Conservation (phyloP, 2,329 filamentous ascomycete species). For the Phialophora expanda region DNA sequence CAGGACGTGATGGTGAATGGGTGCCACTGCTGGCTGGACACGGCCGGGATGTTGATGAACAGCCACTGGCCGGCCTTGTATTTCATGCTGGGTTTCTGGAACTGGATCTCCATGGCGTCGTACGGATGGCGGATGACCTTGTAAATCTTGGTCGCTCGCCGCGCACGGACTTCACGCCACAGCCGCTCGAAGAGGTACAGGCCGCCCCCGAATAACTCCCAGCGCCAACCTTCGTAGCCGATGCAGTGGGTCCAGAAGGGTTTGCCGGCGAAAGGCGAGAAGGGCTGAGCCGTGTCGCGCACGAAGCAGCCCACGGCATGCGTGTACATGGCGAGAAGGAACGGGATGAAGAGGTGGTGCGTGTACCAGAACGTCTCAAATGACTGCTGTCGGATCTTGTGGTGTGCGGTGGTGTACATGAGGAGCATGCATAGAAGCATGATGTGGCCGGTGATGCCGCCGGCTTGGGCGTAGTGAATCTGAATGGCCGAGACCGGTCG, state of each 20-base stretch:
- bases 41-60: conserved; percentile 88
- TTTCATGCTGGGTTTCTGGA: conserved; percentile 92
- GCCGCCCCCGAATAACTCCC: conserved; percentile 86
- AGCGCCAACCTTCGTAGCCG: conserved; percentile 95
- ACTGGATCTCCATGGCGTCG: conserved; percentile 96
- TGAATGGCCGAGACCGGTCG: conserved; percentile 80
- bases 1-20: conserved; percentile 99
- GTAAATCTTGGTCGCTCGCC: conserved; percentile 84
- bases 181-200: conserved; percentile 87
- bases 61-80: conserved; percentile 99
- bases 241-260: conserved; percentile 91
- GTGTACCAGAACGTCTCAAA: conserved; percentile 99
- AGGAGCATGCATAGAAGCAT: conserved; percentile 99
- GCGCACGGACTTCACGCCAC: conserved; percentile 85
- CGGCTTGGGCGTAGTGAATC: conserved; percentile 88
- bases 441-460: conserved; percentile 92
- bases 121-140: conserved; percentile 96
- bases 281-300: conserved; percentile 72
- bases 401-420: conserved; percentile 95
- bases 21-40: conserved; percentile 94
- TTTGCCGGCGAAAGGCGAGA: conserved; percentile 83
- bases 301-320: conserved; percentile 97
- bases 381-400: conserved; percentile 91
- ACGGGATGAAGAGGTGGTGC: conserved; percentile 97
- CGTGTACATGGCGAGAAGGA: conserved; percentile 90